A percentile compares a stretch with the other conserved stretches of the same genome.
Conservation (phyloP, 257 asterid species). For the Thymus quinquecostatus region DNA sequence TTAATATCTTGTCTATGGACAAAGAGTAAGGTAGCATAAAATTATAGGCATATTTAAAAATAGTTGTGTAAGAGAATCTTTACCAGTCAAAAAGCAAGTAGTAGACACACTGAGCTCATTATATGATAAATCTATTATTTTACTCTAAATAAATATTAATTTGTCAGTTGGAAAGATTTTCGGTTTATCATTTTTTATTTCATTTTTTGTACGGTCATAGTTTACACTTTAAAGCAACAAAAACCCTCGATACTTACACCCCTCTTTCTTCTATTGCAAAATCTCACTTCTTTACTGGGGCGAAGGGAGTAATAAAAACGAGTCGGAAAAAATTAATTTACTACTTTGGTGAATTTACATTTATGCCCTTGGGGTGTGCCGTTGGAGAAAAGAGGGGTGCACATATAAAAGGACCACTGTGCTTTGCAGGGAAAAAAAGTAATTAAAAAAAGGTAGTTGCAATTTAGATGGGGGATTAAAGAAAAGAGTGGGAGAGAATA, state of each 20-base stretch:
- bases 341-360: neutral
- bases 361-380: constrained; percentile 19
- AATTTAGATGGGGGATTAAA: constrained; percentile 22
- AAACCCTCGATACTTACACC: constrained; percentile 27
- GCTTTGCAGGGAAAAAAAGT: neutral
- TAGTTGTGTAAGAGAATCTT: constrained; percentile 40
- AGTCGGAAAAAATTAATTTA: too few species aligned
- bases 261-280: constrained; percentile 17
- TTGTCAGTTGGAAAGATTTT: constrained; percentile 38
- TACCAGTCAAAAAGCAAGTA: constrained; percentile 57
- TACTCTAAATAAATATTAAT: constrained; percentile 17
- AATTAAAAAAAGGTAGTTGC: constrained; percentile 23
- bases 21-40: constrained; percentile 30
- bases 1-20: constrained; percentile 27
- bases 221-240: constrained; percentile 4
- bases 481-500: constrained; percentile 32
- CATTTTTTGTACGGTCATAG: constrained; percentile 30
- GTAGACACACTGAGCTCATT: constrained; percentile 36
- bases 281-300: constrained; percentile 46
- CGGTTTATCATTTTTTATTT: constrained; percentile 29
- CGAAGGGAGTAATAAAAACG: too few species aligned
- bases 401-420: constrained; percentile 15
- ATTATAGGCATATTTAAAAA: constrained; percentile 22
- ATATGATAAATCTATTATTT: constrained; percentile 15
- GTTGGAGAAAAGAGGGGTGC: neutral